These are phyloP conservation scores for Geotrichum armillariae DNA, from an alignment of 1,139 yeast genomes.

Conservation along the genomic window DNA sequence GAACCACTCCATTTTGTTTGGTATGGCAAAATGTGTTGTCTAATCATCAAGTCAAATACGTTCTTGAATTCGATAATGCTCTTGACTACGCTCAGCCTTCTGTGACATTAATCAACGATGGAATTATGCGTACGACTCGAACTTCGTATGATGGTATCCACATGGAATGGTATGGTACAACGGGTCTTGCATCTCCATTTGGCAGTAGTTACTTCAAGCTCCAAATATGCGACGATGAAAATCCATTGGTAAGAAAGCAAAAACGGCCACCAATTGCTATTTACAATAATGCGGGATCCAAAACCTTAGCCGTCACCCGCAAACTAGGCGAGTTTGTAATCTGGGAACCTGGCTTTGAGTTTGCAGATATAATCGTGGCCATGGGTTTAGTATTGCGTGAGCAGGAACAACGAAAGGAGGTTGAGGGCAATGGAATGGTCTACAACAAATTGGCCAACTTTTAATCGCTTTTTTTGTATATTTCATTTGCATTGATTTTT, in stretches of 20 bases:
- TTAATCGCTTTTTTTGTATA: too few species aligned
- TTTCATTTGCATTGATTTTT: conserved; percentile 1
- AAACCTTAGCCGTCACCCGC: conserved; percentile 18
- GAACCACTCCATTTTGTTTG: conserved; percentile 14
- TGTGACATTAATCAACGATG: conserved; percentile 24
- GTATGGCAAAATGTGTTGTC: conserved; percentile 21
- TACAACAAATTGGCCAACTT: conserved; percentile 10
- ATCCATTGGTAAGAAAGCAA: not conserved
- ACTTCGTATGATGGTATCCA: conserved; percentile 22
- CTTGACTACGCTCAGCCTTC: conserved; percentile 18
- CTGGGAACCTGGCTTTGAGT: conserved; percentile 24
- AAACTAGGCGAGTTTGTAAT: conserved; percentile 24
- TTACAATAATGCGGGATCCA: conserved; percentile 21
- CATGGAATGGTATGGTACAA: conserved; percentile 28
- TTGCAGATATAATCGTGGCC: conserved; percentile 21
- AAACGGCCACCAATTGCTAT: conserved; percentile 23
- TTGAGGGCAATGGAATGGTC: conserved; percentile 16
- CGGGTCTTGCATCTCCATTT: conserved; percentile 28
- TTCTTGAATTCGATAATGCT: conserved; percentile 17
- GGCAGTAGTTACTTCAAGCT: conserved; percentile 28
- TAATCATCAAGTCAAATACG: conserved; percentile 18
- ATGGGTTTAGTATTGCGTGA: conserved; percentile 24
- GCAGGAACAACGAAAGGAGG: conserved; percentile 24
- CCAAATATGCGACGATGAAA: conserved; percentile 20
- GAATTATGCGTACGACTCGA: conserved; percentile 23